Evolutionary conservation across 345 rosid species (phyloP).

Genomic region (Carallia pectinifolia): DNA sequence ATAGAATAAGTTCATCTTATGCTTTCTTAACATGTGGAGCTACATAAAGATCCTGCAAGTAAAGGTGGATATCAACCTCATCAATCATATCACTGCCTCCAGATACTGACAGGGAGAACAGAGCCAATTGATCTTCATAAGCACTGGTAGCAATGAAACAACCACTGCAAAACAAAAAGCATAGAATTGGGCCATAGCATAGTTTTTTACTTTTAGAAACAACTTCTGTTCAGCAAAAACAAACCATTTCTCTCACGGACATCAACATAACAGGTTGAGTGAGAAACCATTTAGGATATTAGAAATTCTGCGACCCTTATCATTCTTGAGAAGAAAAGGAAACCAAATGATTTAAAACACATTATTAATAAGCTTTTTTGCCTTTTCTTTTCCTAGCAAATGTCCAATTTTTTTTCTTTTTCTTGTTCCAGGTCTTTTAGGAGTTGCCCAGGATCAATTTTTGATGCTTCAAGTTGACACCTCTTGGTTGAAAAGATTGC

Average conservation of each 20-base stretch:
- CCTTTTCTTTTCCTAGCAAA: too few species aligned
- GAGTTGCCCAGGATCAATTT: too few species aligned
- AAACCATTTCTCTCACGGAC: background rate
- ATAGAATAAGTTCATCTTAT: slow-evolving; percentile 1
- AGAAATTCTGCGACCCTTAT: too few species aligned
- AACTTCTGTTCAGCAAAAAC: background rate
- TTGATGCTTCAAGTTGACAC: too few species aligned
- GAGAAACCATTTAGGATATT: too few species aligned
- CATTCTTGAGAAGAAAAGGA: too few species aligned
- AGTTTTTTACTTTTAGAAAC: background rate
- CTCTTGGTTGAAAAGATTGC: too few species aligned
- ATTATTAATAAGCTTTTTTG: too few species aligned
- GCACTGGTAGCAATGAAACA: slow-evolving; percentile 76
- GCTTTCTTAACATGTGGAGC: background rate
- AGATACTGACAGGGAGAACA: slow-evolving; percentile 72
- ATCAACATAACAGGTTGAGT: background rate
- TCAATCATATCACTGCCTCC: slow-evolving; percentile 60
- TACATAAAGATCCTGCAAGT: background rate
- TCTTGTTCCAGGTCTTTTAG: too few species aligned
- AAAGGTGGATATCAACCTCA: slow-evolving; percentile 43
- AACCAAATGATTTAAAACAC: too few species aligned
- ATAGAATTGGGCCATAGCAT: slow-evolving; percentile 5
- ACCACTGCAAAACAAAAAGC: slow-evolving; percentile 54
- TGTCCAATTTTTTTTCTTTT: too few species aligned
- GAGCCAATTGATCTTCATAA: slow-evolving; percentile 74